Conservation (phyloP, 192 early-diverging fungal species). For the Podochytrium sp. region DNA sequence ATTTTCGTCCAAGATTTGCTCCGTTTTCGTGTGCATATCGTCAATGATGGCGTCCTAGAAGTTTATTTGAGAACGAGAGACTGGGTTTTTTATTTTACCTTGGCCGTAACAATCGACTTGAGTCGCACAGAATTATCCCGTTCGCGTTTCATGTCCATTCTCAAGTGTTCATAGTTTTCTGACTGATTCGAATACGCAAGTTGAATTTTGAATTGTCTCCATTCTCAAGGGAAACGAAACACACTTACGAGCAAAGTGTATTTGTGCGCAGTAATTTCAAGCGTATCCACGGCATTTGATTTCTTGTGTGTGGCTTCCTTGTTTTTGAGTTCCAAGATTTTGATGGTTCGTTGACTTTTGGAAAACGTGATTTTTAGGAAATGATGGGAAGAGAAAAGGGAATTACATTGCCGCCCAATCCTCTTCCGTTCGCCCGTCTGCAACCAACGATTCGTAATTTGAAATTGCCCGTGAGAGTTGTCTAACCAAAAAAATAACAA, state of each 20-base stretch:
- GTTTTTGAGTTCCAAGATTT: neutral
- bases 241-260: slow-evolving; percentile 1
- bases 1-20: neutral
- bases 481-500: neutral
- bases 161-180: slow-evolving; percentile 3
- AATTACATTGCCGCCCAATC: slow-evolving; percentile 15
- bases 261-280: slow-evolving; percentile 2
- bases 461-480: neutral
- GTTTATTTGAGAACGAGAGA: neutral
- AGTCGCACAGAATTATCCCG: neutral
- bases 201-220: neutral
- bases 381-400: neutral
- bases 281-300: neutral
- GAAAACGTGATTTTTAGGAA: neutral
- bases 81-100: neutral
- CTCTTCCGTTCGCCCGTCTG: neutral
- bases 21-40: slow-evolving; percentile 5
- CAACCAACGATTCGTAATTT: neutral
- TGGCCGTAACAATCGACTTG: slow-evolving; percentile 4
- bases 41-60: slow-evolving; percentile 12
- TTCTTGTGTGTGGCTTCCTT: neutral
- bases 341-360: neutral
- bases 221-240: neutral
- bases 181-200: neutral
- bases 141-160: neutral